These are phyloP conservation scores for Eucalyptus fibrosa DNA, from an alignment of 345 rosid species.

Conservation along the genomic window DNA sequence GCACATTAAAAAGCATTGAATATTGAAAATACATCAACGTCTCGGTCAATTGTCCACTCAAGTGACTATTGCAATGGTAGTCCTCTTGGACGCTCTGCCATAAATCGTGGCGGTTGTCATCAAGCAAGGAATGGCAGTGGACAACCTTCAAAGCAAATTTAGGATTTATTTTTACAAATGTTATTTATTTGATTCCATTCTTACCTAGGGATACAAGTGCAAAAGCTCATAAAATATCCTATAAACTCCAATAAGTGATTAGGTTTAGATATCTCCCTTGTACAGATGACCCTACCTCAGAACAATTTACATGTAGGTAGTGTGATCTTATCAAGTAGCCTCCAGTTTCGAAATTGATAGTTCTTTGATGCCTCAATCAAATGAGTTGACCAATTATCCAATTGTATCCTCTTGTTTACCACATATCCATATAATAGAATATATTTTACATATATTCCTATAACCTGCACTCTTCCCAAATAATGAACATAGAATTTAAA, in stretches of 20 bases:
- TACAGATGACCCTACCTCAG: neutral
- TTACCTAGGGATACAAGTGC: neutral
- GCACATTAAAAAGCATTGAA: neutral
- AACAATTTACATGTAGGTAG: neutral
- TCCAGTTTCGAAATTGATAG: neutral
- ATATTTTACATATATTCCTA: neutral
- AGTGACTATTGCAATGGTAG: neutral
- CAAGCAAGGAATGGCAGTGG: neutral
- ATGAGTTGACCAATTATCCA: neutral
- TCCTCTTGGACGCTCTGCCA: neutral
- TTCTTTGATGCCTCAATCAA: neutral
- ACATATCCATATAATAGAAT: neutral
- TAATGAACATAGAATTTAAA: neutral
- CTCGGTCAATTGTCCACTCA: neutral
- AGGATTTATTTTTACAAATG: neutral
- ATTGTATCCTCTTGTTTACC: neutral
- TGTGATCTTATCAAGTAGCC: neutral
- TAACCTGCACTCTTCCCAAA: neutral
- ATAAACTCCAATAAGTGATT: neutral
- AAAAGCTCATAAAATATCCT: neutral
- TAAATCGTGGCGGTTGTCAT: neutral
- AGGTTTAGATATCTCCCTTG: neutral
- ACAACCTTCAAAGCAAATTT: neutral
- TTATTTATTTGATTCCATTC: neutral
- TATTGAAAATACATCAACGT: neutral